These are phyloP conservation scores for Fusarium sarcochroum DNA, from an alignment of 2,329 filamentous ascomycete genomes.

Conservation along the genomic window DNA sequence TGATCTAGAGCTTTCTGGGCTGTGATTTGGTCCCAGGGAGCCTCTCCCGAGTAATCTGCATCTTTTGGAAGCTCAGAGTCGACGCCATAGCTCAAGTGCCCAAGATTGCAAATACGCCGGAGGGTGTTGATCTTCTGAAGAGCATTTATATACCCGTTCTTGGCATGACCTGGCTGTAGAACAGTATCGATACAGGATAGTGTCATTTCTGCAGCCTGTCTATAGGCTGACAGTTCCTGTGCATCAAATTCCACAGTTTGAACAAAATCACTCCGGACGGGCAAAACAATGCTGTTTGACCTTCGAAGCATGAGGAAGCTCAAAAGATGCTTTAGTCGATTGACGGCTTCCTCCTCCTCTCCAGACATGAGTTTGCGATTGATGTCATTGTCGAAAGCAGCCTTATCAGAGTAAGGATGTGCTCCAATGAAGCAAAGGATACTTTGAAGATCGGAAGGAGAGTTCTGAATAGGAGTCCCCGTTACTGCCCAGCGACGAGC, in stretches of 20 bases:
- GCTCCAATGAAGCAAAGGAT: slow-evolving; percentile 60
- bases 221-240: not conserved
- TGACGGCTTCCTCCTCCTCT: not conserved
- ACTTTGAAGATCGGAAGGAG: slow-evolving; percentile 56
- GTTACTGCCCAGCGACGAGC: slow-evolving; percentile 61
- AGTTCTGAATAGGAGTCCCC: slow-evolving; percentile 64
- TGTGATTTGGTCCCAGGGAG: no score
- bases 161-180: not conserved
- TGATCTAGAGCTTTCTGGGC: no score
- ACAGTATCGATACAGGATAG: not conserved
- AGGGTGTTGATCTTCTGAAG: not conserved
- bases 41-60: no score
- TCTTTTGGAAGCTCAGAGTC: no score
- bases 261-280: not conserved
- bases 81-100: not conserved
- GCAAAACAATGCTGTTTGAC: not conserved
- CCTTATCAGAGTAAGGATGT: slow-evolving; percentile 53
- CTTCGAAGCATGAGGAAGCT: not conserved
- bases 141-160: not conserved
- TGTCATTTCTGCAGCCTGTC: not conserved
- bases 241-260: not conserved
- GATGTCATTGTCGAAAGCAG: not conserved
- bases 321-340: not conserved
- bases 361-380: not conserved
- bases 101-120: not conserved